A percentile compares a stretch with the other conserved stretches of the same genome.
phyloP scores from a whole-genome alignment of 2,329 filamentous ascomycete species.

The Clonostachys byssicola region DNA sequence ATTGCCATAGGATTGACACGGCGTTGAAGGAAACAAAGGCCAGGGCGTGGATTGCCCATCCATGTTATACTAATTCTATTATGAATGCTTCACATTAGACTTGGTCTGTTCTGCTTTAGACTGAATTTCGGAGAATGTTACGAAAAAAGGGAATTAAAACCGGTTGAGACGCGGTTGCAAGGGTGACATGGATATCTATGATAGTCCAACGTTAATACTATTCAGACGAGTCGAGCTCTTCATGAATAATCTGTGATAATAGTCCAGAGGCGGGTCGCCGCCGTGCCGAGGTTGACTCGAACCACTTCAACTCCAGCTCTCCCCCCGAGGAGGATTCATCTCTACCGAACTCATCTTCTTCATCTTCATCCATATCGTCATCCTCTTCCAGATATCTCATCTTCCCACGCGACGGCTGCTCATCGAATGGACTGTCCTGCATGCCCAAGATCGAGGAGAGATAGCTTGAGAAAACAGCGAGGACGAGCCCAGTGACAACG shows the following conservation, averaged over 20 bases:
- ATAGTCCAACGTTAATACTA: too few species aligned
- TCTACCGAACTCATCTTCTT: constrained; percentile 6
- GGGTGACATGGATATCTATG: too few species aligned
- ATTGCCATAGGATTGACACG: too few species aligned
- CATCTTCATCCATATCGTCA: constrained; percentile 4
- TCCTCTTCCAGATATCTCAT: constrained; percentile 8
- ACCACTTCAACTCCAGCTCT: constrained; percentile 1
- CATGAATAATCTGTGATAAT: constrained; percentile 64
- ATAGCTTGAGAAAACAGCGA: constrained; percentile 52
- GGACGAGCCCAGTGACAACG: constrained; percentile 52
- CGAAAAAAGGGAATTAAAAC: too few species aligned
- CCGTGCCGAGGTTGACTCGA: constrained; percentile 26
- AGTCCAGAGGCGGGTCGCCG: constrained; percentile 42
- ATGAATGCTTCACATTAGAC: too few species aligned
- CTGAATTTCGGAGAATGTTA: too few species aligned
- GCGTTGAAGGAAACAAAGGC: too few species aligned
- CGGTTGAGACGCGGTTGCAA: too few species aligned
- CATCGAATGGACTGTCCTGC: constrained; percentile 13
- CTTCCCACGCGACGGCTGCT: neutral
- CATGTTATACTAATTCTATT: too few species aligned
- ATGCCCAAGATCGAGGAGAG: constrained; percentile 48
- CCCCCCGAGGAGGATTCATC: neutral
- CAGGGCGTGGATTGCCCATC: too few species aligned
- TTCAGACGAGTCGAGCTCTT: constrained; percentile 37
- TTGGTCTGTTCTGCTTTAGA: too few species aligned